A percentile compares a stretch with the other conserved stretches of the same genome.
These are phyloP conservation scores for Prototheca cutis DNA, from an alignment of 163 green algal species.

Conservation along the genomic window DNA sequence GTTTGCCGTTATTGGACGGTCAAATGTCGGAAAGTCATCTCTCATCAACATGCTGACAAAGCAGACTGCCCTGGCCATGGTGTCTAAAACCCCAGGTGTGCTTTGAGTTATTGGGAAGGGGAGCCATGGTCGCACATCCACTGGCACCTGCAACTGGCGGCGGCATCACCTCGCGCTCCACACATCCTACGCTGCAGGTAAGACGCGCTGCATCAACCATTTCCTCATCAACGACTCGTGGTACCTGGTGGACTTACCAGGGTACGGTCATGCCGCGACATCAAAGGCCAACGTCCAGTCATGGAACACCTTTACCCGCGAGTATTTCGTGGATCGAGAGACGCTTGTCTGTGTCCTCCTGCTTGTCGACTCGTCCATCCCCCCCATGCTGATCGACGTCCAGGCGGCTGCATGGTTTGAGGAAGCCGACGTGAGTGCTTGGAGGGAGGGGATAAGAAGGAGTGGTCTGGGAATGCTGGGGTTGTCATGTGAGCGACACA, in stretches of 20 bases:
- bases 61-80: conserved; percentile 62
- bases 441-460: not conserved
- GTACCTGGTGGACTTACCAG: conserved; percentile 94
- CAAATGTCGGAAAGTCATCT: conserved; percentile 93
- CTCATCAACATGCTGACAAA: conserved; percentile 92
- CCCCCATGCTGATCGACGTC: conserved; percentile 73
- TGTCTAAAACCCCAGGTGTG: conserved; percentile 86
- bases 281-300: conserved; percentile 42
- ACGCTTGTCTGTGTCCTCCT: conserved; percentile 81
- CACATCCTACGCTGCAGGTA: conserved; percentile 62
- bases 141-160: too few relatives aligned
- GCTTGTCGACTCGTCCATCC: conserved; percentile 80
- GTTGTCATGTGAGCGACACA: too few relatives aligned
- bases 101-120: not conserved
- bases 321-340: conserved; percentile 64
- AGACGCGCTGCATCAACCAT: conserved; percentile 94
- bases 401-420: conserved; percentile 80
- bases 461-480: too few relatives aligned
- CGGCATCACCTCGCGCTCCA: too few relatives aligned
- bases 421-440: conserved; percentile 53
- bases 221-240: conserved; percentile 91
- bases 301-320: conserved; percentile 88
- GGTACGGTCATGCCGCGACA: conserved; percentile 79
- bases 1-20: conserved; percentile 92
- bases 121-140: too few relatives aligned